Conservation (phyloP, 306 rosid species). For the Sindora glabra region DNA sequence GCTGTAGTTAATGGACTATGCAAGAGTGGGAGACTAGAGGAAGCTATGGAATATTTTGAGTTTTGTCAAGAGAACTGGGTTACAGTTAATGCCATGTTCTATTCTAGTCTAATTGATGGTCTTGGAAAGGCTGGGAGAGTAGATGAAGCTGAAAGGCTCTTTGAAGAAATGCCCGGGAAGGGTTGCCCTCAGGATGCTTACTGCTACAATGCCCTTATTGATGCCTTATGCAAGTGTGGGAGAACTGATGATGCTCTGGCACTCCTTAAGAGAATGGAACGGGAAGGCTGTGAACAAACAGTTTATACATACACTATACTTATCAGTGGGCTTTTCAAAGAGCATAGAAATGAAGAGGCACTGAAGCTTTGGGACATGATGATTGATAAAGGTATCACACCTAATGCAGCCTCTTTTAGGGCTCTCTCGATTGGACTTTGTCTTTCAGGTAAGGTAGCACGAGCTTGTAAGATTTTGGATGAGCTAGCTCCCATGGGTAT, state of each 20-base stretch:
- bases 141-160: constrained; percentile 65
- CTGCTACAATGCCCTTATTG: constrained; percentile 68
- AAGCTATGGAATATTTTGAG: constrained; percentile 54
- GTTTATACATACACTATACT: constrained; percentile 76
- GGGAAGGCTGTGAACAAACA: constrained; percentile 74
- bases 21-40: constrained; percentile 72
- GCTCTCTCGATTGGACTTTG: constrained; percentile 76
- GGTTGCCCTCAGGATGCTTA: constrained; percentile 67
- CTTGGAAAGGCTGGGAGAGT: constrained; percentile 83
- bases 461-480: constrained; percentile 86
- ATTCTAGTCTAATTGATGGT: constrained; percentile 75
- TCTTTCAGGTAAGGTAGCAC: constrained; percentile 76
- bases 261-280: constrained; percentile 57
- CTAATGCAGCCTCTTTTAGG: constrained; percentile 74
- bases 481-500: constrained; percentile 85
- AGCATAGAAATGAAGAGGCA: constrained; percentile 72
- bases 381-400: constrained; percentile 79
- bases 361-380: constrained; percentile 70
- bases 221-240: constrained; percentile 60
- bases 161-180: constrained; percentile 58
- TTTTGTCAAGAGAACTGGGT: constrained; percentile 45
- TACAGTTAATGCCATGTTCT: constrained; percentile 54
- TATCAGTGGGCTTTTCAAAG: constrained; percentile 58
- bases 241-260: constrained; percentile 56
- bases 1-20: constrained; percentile 76